These are phyloP conservation scores for Shiraia bambusicola DNA, from an alignment of 2,329 filamentous ascomycete genomes.

Conservation along the genomic window DNA sequence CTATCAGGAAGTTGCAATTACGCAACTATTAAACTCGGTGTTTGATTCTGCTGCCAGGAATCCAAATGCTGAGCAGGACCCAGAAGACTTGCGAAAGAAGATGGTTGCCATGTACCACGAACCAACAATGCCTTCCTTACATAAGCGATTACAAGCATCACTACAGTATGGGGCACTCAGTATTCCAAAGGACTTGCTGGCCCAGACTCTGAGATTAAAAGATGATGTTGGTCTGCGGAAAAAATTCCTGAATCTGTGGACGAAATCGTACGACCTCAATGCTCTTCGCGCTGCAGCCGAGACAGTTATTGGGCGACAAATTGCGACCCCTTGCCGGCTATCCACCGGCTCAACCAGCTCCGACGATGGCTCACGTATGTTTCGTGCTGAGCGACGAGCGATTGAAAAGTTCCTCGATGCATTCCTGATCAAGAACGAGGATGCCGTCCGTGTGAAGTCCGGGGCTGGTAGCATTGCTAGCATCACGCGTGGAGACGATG, in stretches of 20 bases:
- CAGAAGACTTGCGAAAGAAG: conserved; percentile 47
- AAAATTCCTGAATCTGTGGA: conserved; percentile 59
- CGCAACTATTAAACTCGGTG: conserved; percentile 60
- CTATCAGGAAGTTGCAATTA: conserved; percentile 62
- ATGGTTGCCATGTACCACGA: conserved; percentile 59
- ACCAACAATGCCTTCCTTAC: conserved; percentile 51
- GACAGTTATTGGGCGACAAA: conserved; percentile 59
- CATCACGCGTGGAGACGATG: conserved; percentile 42
- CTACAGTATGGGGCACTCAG: conserved; percentile 59
- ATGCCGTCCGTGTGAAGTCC: conserved; percentile 48
- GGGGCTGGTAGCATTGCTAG: conserved; percentile 44
- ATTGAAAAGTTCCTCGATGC: conserved; percentile 57
- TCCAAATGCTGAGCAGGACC: conserved; percentile 30
- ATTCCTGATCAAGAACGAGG: conserved; percentile 61
- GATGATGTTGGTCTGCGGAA: conserved; percentile 61
- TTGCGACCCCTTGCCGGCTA: conserved; percentile 42
- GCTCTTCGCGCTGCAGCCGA: conserved; percentile 57
- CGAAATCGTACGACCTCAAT: conserved; percentile 57
- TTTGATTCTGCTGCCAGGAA: conserved; percentile 46
- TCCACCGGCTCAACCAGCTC: conserved; percentile 40
- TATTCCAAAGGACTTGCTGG: conserved; percentile 55
- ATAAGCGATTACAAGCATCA: conserved; percentile 61
- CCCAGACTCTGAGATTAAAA: conserved; percentile 50
- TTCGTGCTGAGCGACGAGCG: conserved; percentile 44
- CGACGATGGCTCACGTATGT: conserved; percentile 38